A percentile compares a stretch with the other conserved stretches of the same genome.
These are phyloP conservation scores for Fraxinus americana DNA, from an alignment of 257 asterid genomes.

Conservation along the genomic window DNA sequence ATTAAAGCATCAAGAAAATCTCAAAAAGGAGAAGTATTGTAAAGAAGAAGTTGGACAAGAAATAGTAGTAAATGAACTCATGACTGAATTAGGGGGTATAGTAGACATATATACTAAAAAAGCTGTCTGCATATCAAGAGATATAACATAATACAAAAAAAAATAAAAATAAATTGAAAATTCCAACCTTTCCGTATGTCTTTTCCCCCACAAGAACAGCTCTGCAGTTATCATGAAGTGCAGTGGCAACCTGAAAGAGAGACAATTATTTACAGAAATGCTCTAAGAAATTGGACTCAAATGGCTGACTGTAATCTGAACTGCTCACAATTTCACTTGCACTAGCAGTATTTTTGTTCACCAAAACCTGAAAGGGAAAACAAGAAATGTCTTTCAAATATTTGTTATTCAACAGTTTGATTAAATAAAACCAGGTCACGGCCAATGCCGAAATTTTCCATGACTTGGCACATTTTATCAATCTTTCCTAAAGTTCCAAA, in stretches of 20 bases:
- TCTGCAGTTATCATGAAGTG: constrained; percentile 97
- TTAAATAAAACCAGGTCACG: constrained; percentile 3
- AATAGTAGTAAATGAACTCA: constrained; percentile 4
- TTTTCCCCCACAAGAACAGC: constrained; percentile 97
- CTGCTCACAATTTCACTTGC: constrained; percentile 98
- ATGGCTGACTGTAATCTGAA: constrained; percentile 26
- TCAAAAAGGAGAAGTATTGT: not conserved
- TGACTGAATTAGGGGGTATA: not conserved
- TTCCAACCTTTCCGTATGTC: constrained; percentile 90
- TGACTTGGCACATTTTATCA: not conserved
- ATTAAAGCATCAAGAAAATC: not conserved
- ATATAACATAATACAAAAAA: not conserved
- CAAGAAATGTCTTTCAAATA: constrained; percentile 2
- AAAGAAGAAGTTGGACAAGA: not conserved
- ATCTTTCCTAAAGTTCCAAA: not conserved
- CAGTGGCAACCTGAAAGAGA: constrained; percentile 88
- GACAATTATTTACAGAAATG: constrained; percentile 21
- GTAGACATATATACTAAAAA: not conserved
- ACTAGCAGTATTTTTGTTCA: constrained; percentile 93
- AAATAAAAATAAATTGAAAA: constrained; percentile 8
- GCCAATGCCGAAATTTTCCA: not conserved
- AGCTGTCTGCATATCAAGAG: not conserved
- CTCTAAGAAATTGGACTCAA: constrained; percentile 15
- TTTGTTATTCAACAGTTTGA: not conserved
- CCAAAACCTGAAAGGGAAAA: constrained; percentile 77